Evolutionary conservation across 2,329 filamentous ascomycete species (phyloP).

Genomic region (Cladosporium sp.): DNA sequence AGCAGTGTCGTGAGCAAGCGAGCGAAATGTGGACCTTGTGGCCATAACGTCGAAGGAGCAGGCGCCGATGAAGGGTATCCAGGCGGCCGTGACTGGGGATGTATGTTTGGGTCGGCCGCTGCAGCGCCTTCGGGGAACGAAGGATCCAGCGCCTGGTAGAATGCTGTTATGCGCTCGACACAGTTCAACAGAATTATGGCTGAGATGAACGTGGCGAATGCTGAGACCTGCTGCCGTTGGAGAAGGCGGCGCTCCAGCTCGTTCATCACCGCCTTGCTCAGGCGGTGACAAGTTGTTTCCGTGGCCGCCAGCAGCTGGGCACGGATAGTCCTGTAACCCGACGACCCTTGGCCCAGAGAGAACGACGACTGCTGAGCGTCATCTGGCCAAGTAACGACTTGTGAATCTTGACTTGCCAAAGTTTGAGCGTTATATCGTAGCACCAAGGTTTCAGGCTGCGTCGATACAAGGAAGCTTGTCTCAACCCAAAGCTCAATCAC

Average conservation of each 20-base stretch:
- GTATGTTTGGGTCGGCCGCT: neutral
- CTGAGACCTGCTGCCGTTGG: conserved; percentile 50
- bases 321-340: conserved; percentile 42
- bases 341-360: neutral
- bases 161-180: conserved; percentile 54
- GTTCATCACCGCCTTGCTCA: conserved; percentile 52
- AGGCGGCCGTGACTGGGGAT: neutral
- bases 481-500: conserved; percentile 52
- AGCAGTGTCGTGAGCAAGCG: conserved; percentile 53
- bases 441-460: neutral
- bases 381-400: neutral
- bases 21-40: conserved; percentile 53
- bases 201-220: conserved; percentile 55
- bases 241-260: conserved; percentile 55
- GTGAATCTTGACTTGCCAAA: neutral
- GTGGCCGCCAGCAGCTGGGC: conserved; percentile 50
- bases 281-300: conserved; percentile 48
- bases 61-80: conserved; percentile 1
- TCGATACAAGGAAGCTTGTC: conserved; percentile 42
- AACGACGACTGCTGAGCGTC: neutral
- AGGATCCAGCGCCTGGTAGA: conserved; percentile 36
- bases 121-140: neutral
- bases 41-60: conserved; percentile 45
- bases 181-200: conserved; percentile 53
- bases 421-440: neutral